Conservation (phyloP, 148 eudicot species). For the Rhododendron mucronatum region DNA sequence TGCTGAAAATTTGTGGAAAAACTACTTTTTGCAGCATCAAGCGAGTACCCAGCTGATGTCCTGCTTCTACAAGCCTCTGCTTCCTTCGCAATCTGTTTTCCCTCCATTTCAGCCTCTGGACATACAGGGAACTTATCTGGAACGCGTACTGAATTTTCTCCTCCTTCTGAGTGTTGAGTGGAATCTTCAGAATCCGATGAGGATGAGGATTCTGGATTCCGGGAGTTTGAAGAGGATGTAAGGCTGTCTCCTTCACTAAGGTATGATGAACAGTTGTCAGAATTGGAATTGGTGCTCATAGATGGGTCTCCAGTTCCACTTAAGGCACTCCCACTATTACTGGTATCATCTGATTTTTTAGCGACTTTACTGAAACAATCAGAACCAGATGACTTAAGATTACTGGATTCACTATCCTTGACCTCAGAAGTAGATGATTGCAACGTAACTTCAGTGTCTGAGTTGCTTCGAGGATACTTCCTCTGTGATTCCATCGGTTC, state of each 20-base stretch:
- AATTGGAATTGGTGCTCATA: constrained; percentile 60
- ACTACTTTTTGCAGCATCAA: constrained; percentile 16
- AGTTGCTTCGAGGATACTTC: constrained; percentile 62
- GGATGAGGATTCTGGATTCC: constrained; percentile 61
- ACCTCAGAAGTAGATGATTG: constrained; percentile 39
- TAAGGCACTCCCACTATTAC: constrained; percentile 27
- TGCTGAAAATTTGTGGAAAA: constrained; percentile 21
- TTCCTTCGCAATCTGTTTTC: constrained; percentile 13
- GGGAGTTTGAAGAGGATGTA: constrained; percentile 55
- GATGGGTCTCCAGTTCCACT: constrained; percentile 41
- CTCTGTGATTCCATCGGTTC: constrained; percentile 85
- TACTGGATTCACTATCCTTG: constrained; percentile 35
- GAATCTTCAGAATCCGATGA: constrained; percentile 85
- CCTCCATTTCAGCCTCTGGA: constrained; percentile 32
- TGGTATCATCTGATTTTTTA: constrained; percentile 20
- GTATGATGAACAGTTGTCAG: constrained; percentile 88
- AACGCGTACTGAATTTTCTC: constrained; percentile 33
- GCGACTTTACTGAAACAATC: constrained; percentile 29
- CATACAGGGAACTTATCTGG: constrained; percentile 27
- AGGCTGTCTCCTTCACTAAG: constrained; percentile 86
- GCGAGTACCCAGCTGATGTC: constrained; percentile 15
- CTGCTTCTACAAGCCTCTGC: constrained; percentile 23
- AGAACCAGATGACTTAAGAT: constrained; percentile 27
- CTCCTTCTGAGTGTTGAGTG: constrained; percentile 57
- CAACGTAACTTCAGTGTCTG: constrained; percentile 62